A percentile compares a stretch with the other conserved stretches of the same genome.
phyloP scores from a whole-genome alignment of 148 eudicot species.

The Spergularia marina region DNA sequence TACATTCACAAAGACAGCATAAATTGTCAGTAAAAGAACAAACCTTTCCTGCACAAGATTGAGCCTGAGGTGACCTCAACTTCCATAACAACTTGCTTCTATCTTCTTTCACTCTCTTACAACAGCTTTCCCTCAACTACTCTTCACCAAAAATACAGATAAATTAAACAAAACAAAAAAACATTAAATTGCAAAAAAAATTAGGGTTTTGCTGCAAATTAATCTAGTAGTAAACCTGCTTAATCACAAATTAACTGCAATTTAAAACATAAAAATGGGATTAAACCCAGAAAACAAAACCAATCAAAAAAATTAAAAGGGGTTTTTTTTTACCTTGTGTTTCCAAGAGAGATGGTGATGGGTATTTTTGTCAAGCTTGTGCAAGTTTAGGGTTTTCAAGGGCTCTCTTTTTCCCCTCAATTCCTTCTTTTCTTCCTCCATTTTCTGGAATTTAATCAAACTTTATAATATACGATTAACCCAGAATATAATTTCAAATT shows the following conservation, averaged over 20 bases:
- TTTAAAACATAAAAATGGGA: neutral
- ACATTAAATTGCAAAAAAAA: too few species aligned
- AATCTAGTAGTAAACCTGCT: neutral
- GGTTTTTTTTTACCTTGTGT: slow-evolving; percentile 39
- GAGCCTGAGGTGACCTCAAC: slow-evolving; percentile 44
- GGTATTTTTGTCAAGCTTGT: slow-evolving; percentile 35
- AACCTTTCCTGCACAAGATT: slow-evolving; percentile 45
- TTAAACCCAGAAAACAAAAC: slow-evolving; percentile 1
- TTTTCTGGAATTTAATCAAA: neutral
- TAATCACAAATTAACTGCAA: neutral
- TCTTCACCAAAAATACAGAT: slow-evolving; percentile 25
- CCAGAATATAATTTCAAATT: too few species aligned
- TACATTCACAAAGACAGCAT: neutral
- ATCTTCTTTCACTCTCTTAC: slow-evolving; percentile 69
- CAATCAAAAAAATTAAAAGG: neutral
- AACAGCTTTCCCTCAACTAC: slow-evolving; percentile 81
- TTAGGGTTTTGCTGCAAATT: neutral
- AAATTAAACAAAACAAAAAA: neutral
- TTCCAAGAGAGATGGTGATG: slow-evolving; percentile 51
- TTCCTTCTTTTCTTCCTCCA: slow-evolving; percentile 30
- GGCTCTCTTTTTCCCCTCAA: slow-evolving; percentile 32
- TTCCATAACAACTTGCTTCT: slow-evolving; percentile 68
- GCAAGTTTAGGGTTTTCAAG: slow-evolving; percentile 39
- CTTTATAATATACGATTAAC: too few species aligned
- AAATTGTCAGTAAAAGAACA: slow-evolving; percentile 4